phyloP scores from a whole-genome alignment of 805 yeast genomes.

The Tetrapisispora fleetii region DNA sequence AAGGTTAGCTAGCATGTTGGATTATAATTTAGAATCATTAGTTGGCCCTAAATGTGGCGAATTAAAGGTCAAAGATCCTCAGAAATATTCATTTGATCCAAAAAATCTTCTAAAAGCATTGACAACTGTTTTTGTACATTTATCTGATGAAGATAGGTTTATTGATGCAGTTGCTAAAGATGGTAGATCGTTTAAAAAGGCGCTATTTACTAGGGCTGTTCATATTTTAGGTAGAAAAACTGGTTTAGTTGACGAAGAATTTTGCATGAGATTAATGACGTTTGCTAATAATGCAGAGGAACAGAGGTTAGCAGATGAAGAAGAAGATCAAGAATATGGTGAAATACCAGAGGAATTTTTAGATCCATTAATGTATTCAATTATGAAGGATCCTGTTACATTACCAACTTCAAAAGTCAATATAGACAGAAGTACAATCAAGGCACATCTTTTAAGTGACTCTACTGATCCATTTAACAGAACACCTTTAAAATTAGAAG shows the following conservation, averaged over 20 bases:
- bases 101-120: conserved; percentile 56
- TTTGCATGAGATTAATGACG: conserved; percentile 38
- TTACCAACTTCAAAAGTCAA: conserved; percentile 78
- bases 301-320: conserved; percentile 54
- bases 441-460: conserved; percentile 87
- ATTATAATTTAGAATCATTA: conserved; percentile 82
- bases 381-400: conserved; percentile 95
- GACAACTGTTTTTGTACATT: conserved; percentile 65
- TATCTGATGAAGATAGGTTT: conserved; percentile 56
- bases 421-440: conserved; percentile 85
- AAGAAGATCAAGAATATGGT: conserved; percentile 79
- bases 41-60: conserved; percentile 93
- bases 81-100: conserved; percentile 76
- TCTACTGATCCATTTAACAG: conserved; percentile 97
- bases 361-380: conserved; percentile 92
- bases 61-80: conserved; percentile 76
- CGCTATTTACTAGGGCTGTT: conserved; percentile 61
- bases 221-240: conserved; percentile 47
- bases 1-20: conserved; percentile 89
- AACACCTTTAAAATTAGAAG: conserved; percentile 80
- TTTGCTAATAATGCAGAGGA: conserved; percentile 62
- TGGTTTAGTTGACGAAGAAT: conserved; percentile 44
- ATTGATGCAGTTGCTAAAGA: conserved; percentile 78
- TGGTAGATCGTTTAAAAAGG: conserved; percentile 73
- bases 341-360: conserved; percentile 94